phyloP scores from a whole-genome alignment of 371 early-diverging fungal species.

The Nosema muscidifuracis region DNA sequence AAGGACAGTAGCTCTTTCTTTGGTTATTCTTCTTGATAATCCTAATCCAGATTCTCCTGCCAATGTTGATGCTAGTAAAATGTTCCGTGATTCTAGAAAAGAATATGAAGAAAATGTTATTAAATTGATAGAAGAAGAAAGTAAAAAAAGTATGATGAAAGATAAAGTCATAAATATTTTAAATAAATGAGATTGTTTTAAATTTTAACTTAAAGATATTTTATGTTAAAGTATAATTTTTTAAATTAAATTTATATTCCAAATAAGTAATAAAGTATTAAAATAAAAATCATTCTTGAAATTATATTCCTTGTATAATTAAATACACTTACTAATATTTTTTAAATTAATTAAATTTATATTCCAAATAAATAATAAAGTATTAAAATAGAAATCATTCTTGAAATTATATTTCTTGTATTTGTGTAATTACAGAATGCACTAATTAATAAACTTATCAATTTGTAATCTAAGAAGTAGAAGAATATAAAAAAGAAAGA shows the following conservation, averaged over 20 bases:
- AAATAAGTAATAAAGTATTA: no score
- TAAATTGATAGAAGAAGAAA: slow-evolving; percentile 13
- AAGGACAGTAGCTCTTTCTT: slow-evolving; percentile 84
- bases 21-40: slow-evolving; percentile 80
- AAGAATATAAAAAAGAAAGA: slow-evolving; percentile 1
- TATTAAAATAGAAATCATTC: background rate
- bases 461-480: background rate
- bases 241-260: no score
- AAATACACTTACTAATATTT: background rate
- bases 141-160: slow-evolving; percentile 28
- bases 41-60: slow-evolving; percentile 97
- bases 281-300: background rate
- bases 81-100: slow-evolving; percentile 40
- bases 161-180: background rate
- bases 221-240: no score
- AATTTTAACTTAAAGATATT: no score
- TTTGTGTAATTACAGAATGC: background rate
- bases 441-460: background rate
- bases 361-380: background rate
- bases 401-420: background rate
- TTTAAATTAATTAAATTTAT: background rate
- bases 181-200: no score
- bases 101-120: slow-evolving; percentile 59
- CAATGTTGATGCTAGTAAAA: slow-evolving; percentile 80
- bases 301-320: background rate